Base-by-base conservation (phyloP, 352 stramenopile genomes). In the Phytophthora macrochlamydospora region DNA sequence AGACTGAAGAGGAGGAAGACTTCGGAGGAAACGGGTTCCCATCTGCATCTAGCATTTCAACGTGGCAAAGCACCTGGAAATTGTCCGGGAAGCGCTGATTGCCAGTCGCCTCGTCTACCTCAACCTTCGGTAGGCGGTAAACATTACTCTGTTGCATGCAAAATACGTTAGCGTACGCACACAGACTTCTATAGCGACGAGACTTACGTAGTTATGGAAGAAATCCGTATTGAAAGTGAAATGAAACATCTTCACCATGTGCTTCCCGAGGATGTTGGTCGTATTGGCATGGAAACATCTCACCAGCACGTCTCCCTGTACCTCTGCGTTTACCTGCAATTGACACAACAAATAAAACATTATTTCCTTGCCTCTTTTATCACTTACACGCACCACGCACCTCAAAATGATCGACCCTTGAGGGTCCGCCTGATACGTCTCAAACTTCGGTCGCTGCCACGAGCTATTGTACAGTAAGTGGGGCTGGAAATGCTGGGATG, bases 181-280 rank as follows among this genome's bases (percentile, higher is more conserved):
- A 24, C 18, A 24, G 18, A 24, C 18, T 24, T 24, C 18, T 24
- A 40, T 12, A 35, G 29, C n/a, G 52, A 33, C 37, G 56, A 9
- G 13, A 79, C 77, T 59, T 75, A 92, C 83, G 43, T 85, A 71
- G 50, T 87, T 85, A 54, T 84, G 83, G 48, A 92, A 83, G 60
- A 93, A 93, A 50, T 92, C 85, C 2, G 87, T 94, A 61, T 93
- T 87, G 56, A 94, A 91, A 11, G 83, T 92, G 46, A 94, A 86
- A 72, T 94, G 87, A 67, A 93, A 93, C 79, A 94, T 91, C 59
- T 91, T 89, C 45, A 88, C 78, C 55, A 92, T 85, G 70, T 93
- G 81, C 63, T 90, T 92, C 31, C 85, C 85, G 44, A 93, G 62
- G 52, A 93, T 89, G 31, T 86, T 83, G 30, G 73, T 80, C 42